phyloP scores from a whole-genome alignment of 2,329 filamentous ascomycete species.

The Geosmithia putterillii region DNA sequence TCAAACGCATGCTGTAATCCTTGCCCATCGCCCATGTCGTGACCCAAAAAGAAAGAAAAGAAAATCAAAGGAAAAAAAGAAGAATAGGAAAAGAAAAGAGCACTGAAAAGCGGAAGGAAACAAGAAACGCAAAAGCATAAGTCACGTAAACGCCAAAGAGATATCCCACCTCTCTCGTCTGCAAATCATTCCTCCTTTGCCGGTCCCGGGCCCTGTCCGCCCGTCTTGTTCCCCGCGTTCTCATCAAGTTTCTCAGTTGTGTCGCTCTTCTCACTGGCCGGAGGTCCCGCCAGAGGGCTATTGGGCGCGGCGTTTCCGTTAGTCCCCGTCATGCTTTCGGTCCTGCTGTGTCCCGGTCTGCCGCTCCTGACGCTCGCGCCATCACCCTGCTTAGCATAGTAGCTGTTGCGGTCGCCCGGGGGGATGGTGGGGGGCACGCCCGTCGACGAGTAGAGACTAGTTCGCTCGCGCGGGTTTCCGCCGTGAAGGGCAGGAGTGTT shows the following conservation, averaged over 20 bases:
- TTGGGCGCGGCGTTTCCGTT: constrained; percentile 54
- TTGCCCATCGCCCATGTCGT: background rate
- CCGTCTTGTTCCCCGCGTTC: background rate
- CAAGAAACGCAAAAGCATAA: too few species aligned
- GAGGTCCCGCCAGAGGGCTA: constrained; percentile 46
- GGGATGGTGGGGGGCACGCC: constrained; percentile 53
- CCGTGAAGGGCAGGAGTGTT: constrained; percentile 41
- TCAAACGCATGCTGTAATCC: background rate
- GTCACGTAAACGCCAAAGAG: background rate
- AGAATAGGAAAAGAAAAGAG: background rate
- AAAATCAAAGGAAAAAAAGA: background rate
- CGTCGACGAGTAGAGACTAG: constrained; percentile 69
- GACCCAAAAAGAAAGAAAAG: background rate
- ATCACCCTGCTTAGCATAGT: constrained; percentile 61
- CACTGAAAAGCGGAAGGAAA: too few species aligned
- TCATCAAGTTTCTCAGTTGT: constrained; percentile 4
- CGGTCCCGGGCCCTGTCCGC: background rate
- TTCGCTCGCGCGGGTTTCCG: constrained; percentile 44
- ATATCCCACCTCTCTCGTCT: background rate
- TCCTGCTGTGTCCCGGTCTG: constrained; percentile 60
- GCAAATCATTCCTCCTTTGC: background rate
- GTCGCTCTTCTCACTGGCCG: constrained; percentile 19
- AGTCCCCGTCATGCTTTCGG: constrained; percentile 64
- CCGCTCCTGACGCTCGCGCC: constrained; percentile 71
- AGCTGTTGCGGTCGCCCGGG: constrained; percentile 66